Evolutionary conservation across 495 filamentous ascomycete species (phyloP).

Genomic region (Tuber umbilicatum): DNA sequence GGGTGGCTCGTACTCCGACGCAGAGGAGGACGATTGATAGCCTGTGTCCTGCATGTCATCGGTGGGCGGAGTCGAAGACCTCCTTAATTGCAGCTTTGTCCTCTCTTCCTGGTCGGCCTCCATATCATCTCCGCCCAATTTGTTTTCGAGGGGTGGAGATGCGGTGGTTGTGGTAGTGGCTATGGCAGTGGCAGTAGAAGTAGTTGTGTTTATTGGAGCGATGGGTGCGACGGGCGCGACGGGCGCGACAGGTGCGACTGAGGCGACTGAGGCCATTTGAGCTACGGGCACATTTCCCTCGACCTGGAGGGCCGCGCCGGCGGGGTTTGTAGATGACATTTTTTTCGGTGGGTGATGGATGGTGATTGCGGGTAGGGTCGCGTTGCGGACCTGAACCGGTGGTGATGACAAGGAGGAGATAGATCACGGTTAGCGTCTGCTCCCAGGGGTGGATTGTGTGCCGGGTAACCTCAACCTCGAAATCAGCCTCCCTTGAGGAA

Average conservation of each 20-base stretch:
- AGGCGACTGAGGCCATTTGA: neutral
- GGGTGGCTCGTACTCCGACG: slow-evolving; percentile 33
- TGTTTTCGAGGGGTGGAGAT: neutral
- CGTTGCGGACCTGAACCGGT: neutral
- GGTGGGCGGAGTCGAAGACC: neutral
- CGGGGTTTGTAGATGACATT: neutral
- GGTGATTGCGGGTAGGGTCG: neutral
- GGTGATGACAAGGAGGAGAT: neutral
- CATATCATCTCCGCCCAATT: neutral
- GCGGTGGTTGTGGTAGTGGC: neutral
- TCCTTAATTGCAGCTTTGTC: neutral
- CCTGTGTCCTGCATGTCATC: slow-evolving; percentile 19
- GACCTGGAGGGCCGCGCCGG: neutral
- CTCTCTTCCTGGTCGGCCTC: neutral
- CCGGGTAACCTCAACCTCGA: neutral
- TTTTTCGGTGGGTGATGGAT: neutral
- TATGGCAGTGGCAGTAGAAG: neutral
- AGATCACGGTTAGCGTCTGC: neutral
- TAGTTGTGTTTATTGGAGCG: neutral
- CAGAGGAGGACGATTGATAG: slow-evolving; percentile 35
- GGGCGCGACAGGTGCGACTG: neutral
- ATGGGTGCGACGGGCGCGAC: neutral
- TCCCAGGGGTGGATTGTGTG: neutral
- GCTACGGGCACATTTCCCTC: neutral
- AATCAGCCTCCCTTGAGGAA: neutral